Evolutionary conservation across 257 asterid genomes (phyloP).

Genomic region (Mitragyna speciosa): DNA sequence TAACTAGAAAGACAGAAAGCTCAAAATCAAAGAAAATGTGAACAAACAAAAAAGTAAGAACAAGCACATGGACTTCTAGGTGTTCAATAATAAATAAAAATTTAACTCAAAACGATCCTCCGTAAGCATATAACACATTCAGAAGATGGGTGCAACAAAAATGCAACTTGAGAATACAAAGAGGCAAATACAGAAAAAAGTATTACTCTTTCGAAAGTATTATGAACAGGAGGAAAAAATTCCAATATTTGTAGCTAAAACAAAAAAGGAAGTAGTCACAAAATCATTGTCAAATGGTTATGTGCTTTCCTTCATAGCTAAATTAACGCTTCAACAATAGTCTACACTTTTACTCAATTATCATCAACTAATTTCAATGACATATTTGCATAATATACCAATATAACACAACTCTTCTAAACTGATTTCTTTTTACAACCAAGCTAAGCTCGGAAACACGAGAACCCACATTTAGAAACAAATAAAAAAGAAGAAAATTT

Average conservation of each 20-base stretch:
- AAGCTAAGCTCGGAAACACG: background rate
- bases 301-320: no score
- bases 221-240: background rate
- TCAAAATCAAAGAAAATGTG: slow-evolving; percentile 1
- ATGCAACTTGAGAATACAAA: background rate
- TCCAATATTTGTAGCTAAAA: background rate
- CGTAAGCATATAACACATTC: background rate
- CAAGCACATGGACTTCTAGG: background rate
- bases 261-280: background rate
- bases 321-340: background rate
- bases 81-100: background rate
- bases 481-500: no score
- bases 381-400: no score
- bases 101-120: background rate
- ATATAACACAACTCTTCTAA: no score
- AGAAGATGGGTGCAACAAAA: background rate
- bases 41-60: background rate
- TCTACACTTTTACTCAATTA: background rate
- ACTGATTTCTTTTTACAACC: background rate
- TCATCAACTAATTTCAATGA: background rate
- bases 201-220: background rate
- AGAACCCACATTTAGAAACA: background rate
- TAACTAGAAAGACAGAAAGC: background rate
- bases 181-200: background rate
- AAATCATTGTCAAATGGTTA: background rate